Base-by-base conservation (phyloP, 805 yeast species). In the Starmerella bombi region DNA sequence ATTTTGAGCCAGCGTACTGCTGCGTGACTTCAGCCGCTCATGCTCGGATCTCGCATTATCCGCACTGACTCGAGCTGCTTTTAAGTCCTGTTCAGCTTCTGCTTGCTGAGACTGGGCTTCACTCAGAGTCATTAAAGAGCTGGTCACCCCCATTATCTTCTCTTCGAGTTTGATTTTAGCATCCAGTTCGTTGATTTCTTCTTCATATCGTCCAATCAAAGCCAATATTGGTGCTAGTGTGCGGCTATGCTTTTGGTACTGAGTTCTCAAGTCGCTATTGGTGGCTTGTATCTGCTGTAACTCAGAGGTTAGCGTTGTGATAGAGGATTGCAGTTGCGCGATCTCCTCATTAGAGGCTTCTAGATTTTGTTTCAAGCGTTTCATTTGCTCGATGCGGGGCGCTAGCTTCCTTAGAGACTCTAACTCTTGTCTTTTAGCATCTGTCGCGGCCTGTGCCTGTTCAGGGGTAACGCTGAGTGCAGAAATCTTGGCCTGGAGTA, bases 401-500 rank as follows among this genome's bases (percentile, higher is more conserved):
- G 17, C 22, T 5, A 15, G 20, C 2, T 14, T 32, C 16, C 52
- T 34, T 31, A 50, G 32, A 23, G 30, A 29, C 9, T 41, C 46
- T 6, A 48, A 40, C 17, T 34, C 34, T 4, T 37, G 25, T 14
- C 46, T 39, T 6, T 50, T 36, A 14, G 34, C 48, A 20, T 50
- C 48, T 4, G 49, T 38, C 18, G 63, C 62, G 3, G 60, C 58
- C 14, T 55, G 59, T 1, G 67, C 58, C 5, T 63, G 57, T 1
- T 56, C 58, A 16, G 55, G 55, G 3, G 64, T 48, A 16, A 62
- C 52, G 3, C 57, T 51, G 20, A 65, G 60, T 30, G 57, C 54
- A 2, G 52, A 51, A 1, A 58, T 58, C 41, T 59, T 59, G 1
- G 60, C 55, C 30, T 59, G 56, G 2, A 57, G 37, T 9, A 44